phyloP scores from a whole-genome alignment of 345 rosid genomes.

The Rhodamnia rubescens region DNA sequence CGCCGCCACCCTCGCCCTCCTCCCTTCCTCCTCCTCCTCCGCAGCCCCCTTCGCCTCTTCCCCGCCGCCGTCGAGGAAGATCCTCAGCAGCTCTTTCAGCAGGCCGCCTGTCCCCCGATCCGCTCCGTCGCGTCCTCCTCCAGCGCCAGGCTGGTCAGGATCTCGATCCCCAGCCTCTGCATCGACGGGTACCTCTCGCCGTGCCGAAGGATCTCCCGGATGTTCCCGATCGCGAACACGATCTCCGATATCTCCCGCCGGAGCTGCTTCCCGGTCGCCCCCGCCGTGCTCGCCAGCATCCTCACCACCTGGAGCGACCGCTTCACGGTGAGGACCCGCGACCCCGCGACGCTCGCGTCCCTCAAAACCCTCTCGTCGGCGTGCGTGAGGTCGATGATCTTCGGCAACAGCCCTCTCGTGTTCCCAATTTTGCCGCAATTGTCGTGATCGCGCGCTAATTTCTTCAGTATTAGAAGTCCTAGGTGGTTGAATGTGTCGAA shows the following conservation, averaged over 20 bases:
- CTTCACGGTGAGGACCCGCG: slow-evolving; percentile 57
- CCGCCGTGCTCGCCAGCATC: slow-evolving; percentile 74
- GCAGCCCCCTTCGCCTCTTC: slow-evolving; percentile 13
- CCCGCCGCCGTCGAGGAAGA: slow-evolving; percentile 39
- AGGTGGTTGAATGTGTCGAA: slow-evolving; percentile 68
- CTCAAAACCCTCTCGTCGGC: slow-evolving; percentile 37
- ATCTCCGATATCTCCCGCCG: slow-evolving; percentile 80
- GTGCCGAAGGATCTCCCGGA: slow-evolving; percentile 58
- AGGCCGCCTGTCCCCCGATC: slow-evolving; percentile 77
- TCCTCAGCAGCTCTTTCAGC: slow-evolving; percentile 62
- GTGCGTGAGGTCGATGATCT: slow-evolving; percentile 71
- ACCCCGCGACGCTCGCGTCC: slow-evolving; percentile 28
- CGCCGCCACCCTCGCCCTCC: slow-evolving; percentile 50
- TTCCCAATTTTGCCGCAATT: slow-evolving; percentile 91
- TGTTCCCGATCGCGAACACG: slow-evolving; percentile 76
- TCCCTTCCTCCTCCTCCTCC: slow-evolving; percentile 13
- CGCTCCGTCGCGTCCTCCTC: slow-evolving; percentile 68
- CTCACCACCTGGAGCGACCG: slow-evolving; percentile 73
- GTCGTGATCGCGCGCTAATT: slow-evolving; percentile 73
- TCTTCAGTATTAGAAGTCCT: slow-evolving; percentile 75
- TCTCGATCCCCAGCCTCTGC: slow-evolving; percentile 65
- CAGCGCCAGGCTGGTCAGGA: slow-evolving; percentile 57
- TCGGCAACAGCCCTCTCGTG: slow-evolving; percentile 75
- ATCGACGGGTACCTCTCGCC: slow-evolving; percentile 48
- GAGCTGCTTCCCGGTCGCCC: slow-evolving; percentile 60